phyloP scores from a whole-genome alignment of 805 yeast species.

The Kazachstania kunashirensis region DNA sequence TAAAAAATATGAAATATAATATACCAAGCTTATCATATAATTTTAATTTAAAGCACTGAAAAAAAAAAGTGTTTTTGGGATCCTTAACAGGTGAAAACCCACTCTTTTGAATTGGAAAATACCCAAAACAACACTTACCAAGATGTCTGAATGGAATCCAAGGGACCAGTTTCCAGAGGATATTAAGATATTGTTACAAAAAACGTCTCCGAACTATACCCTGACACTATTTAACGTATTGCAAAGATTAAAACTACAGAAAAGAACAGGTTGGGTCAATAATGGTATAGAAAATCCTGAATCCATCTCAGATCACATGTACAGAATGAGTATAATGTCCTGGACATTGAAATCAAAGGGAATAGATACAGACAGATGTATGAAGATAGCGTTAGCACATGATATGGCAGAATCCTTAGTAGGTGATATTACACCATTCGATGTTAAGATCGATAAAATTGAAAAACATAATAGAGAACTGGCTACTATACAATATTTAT shows the following conservation, averaged over 20 bases:
- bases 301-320: conserved; percentile 88
- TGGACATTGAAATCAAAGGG: conserved; percentile 46
- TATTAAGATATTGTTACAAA: conserved; percentile 22
- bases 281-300: conserved; percentile 38
- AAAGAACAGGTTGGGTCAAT: conserved; percentile 92
- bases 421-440: conserved; percentile 88
- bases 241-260: conserved; percentile 62
- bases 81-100: no score
- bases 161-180: conserved; percentile 35
- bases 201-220: conserved; percentile 32
- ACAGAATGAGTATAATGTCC: conserved; percentile 79
- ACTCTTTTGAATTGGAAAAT: no score
- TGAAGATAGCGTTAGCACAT: conserved; percentile 78
- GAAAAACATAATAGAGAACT: conserved; percentile 83
- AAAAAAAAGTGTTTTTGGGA: no score
- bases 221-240: conserved; percentile 57
- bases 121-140: neutral
- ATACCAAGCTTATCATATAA: neutral
- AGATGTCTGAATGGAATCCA: conserved; percentile 34
- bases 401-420: conserved; percentile 92
- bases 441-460: conserved; percentile 48
- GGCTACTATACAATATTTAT: conserved; percentile 57
- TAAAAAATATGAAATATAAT: no score
- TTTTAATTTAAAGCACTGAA: no score
- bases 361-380: conserved; percentile 58